Conservation (phyloP, 2,329 filamentous ascomycete species). For the Aspergillus pseudoviridinutans region DNA sequence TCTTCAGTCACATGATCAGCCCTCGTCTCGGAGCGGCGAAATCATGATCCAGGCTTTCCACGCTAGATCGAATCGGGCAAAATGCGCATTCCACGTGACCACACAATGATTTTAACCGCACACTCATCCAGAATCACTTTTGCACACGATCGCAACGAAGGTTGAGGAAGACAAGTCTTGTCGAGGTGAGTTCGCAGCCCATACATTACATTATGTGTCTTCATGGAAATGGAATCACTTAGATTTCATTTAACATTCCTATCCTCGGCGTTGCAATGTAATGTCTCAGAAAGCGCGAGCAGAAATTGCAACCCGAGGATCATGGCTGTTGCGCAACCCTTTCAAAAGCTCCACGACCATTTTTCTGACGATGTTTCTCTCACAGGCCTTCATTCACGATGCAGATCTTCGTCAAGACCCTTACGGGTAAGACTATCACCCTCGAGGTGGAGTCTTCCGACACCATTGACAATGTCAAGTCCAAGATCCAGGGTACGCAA, state of each 20-base stretch:
- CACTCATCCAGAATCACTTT: slow-evolving; percentile 22
- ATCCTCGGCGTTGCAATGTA: not conserved
- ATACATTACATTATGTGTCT: not conserved
- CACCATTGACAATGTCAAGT: slow-evolving; percentile 99
- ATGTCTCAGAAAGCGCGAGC: not conserved
- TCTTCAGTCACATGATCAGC: slow-evolving; percentile 8
- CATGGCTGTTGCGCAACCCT: not conserved
- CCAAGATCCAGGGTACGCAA: slow-evolving; percentile 72
- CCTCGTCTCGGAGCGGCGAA: not conserved
- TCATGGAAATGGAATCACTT: not conserved
- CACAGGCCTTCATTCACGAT: slow-evolving; percentile 46
- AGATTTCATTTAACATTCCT: not conserved
- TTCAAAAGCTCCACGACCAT: not conserved
- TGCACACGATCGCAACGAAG: slow-evolving; percentile 36
- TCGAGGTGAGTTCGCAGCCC: slow-evolving; percentile 48
- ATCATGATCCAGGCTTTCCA: slow-evolving; percentile 3
- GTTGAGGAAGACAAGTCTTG: slow-evolving; percentile 60
- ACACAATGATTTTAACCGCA: slow-evolving; percentile 39
- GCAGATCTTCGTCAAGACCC: slow-evolving; percentile 58
- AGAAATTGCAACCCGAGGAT: not conserved
- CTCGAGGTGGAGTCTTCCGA: slow-evolving; percentile 99
- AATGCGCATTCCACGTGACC: slow-evolving; percentile 28
- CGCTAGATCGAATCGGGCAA: slow-evolving; percentile 11
- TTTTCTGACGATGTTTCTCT: slow-evolving; percentile 14
- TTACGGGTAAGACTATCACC: slow-evolving; percentile 99